These are phyloP conservation scores for Cardamine resedifolia DNA, from an alignment of 345 rosid species.

Conservation along the genomic window DNA sequence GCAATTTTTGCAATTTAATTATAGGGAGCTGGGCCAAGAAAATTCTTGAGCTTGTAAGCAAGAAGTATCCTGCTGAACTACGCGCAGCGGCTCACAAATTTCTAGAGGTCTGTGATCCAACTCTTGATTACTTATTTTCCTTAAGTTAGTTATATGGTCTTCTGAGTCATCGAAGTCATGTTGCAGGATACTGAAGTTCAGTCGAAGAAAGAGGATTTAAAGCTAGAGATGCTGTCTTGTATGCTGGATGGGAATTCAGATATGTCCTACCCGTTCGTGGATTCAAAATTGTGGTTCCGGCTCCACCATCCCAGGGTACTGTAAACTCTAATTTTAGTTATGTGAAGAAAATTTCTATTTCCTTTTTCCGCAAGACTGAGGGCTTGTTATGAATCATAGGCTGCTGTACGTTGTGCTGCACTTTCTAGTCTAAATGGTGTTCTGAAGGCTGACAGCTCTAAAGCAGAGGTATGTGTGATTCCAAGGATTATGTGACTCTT, in stretches of 20 bases:
- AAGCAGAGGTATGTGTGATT: slow-evolving; percentile 56
- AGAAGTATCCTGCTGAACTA: slow-evolving; percentile 71
- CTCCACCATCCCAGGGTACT: slow-evolving; percentile 89
- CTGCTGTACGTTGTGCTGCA: slow-evolving; percentile 71
- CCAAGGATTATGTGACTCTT: slow-evolving; percentile 2
- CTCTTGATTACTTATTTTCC: slow-evolving; percentile 5
- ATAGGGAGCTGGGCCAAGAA: slow-evolving; percentile 76
- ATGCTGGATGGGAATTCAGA: slow-evolving; percentile 63
- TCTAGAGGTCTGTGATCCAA: slow-evolving; percentile 54
- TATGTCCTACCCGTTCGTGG: slow-evolving; percentile 45
- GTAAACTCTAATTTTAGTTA: slow-evolving; percentile 1
- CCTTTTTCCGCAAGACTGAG: slow-evolving; percentile 15
- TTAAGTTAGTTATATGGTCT: slow-evolving; percentile 11
- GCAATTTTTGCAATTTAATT: slow-evolving; percentile 17
- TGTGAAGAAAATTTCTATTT: not conserved
- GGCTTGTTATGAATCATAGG: slow-evolving; percentile 46
- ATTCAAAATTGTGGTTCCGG: slow-evolving; percentile 81
- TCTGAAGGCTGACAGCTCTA: slow-evolving; percentile 47
- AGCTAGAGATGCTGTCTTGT: slow-evolving; percentile 53
- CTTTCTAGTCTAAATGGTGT: slow-evolving; percentile 60
- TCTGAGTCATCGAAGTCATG: slow-evolving; percentile 18
- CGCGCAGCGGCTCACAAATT: slow-evolving; percentile 53
- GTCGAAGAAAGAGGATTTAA: slow-evolving; percentile 51
- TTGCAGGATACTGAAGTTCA: slow-evolving; percentile 52
- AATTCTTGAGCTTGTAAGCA: slow-evolving; percentile 55